Base-by-base conservation (phyloP, 208 protist species). In the Trypanosoma scelopori region DNA sequence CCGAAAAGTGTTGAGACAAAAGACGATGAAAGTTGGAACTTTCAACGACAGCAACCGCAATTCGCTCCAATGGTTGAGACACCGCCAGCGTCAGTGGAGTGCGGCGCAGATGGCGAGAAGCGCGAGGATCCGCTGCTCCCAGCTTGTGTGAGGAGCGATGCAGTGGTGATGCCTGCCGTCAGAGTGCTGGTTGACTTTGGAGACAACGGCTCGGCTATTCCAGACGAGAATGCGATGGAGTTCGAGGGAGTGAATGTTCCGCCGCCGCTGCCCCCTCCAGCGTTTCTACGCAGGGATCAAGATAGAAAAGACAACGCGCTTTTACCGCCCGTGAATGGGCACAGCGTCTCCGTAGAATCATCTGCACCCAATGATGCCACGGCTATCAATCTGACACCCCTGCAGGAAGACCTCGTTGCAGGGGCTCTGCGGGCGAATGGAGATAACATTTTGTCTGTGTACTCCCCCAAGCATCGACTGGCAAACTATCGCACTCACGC, bases 381-480 rank as follows among this genome's bases (percentile, higher is more conserved):
- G 3, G 28, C 25, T 63, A 13, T 13, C 5, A 25, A 32, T 3
- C 18, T 5, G 6, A 23, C 20, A 4, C 7, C 43, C 11, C 23
- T 23, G 6, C n/a, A 25, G 16, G 23, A 62, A n/a, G 13, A 62
- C 6, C 16, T 5, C 18, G 42, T 42, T 42, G n/a, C 5, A 3
- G 18, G 3, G 30, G 25, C 57, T 42, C 16, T 63, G 30, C 25
- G 23, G 22, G 47, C n/a, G 5, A 64, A 64, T 41, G 58, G 58
- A 30, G 22, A 9, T 23, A 43, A 64, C 20, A 64, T 64, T 12
- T 45, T 64, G 16, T 64, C 58, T n/a, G 37, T 20, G 15, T 45
- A 64, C 37, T n/a, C 58, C 20, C 43, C 55, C 0, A 22, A 64
- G 22, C 58, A 46, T 18, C n/a, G 18, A 30, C 18, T 52, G 16